Conservation (phyloP, 495 filamentous ascomycete genomes). For the Aspergillus nidulans region DNA sequence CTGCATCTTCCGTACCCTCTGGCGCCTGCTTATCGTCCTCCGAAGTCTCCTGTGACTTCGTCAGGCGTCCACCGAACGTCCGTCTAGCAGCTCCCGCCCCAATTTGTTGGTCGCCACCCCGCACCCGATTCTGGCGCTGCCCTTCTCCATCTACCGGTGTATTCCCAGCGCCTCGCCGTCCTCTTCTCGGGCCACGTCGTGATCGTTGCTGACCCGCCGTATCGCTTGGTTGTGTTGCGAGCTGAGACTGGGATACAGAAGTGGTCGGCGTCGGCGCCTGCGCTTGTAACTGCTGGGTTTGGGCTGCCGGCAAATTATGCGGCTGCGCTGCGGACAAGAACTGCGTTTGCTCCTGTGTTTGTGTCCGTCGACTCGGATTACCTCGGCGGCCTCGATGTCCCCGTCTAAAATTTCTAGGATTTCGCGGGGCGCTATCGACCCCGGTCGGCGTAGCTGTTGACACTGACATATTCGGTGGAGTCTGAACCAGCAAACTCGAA, state of each 20-base stretch:
- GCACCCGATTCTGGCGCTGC: constrained; percentile 22
- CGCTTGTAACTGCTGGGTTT: constrained; percentile 7
- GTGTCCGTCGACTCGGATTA: constrained; percentile 20
- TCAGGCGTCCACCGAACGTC: constrained; percentile 52
- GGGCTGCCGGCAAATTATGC: not conserved
- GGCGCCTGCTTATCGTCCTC: constrained; percentile 18
- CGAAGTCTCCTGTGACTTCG: constrained; percentile 25
- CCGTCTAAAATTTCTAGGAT: constrained; percentile 26
- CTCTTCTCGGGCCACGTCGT: constrained; percentile 32
- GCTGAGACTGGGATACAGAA: not conserved
- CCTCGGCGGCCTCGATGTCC: constrained; percentile 33
- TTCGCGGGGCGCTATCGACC: constrained; percentile 23
- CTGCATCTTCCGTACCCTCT: constrained; percentile 15
- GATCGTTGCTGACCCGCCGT: constrained; percentile 22
- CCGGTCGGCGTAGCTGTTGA: constrained; percentile 18
- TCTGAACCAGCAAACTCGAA: constrained; percentile 7
- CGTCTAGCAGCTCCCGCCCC: constrained; percentile 24
- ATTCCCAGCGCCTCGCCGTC: constrained; percentile 32
- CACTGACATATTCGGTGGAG: constrained; percentile 16
- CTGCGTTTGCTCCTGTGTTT: constrained; percentile 8
- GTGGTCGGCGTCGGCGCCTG: not conserved
- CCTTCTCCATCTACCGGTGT: constrained; percentile 17
- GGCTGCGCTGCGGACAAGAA: not conserved
- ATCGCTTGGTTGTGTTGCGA: not conserved
- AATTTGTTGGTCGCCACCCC: constrained; percentile 19